Conservation (phyloP, 371 early-diverging fungal species). For the Synchytrium microbalum region DNA sequence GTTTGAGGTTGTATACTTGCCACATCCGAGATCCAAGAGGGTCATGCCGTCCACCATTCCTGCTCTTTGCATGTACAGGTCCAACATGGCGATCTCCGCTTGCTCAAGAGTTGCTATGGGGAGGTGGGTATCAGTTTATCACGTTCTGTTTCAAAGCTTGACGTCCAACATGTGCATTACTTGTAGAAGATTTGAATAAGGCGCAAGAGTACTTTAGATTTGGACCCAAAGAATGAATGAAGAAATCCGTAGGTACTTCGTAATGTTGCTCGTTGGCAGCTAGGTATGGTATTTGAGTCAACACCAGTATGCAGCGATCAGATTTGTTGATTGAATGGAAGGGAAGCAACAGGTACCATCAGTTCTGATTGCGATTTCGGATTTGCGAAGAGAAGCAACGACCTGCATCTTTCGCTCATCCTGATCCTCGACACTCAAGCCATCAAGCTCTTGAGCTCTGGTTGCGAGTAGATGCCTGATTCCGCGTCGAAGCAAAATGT, state of each 20-base stretch:
- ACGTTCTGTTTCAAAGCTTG: conserved; percentile 26
- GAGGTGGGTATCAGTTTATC: conserved; percentile 12
- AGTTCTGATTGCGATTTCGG: too few relatives aligned
- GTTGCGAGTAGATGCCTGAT: too few relatives aligned
- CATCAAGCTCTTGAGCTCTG: too few relatives aligned
- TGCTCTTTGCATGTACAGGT: conserved; percentile 42
- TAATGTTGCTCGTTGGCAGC: conserved; percentile 16
- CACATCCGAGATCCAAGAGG: conserved; percentile 54
- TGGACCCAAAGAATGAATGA: conserved; percentile 36
- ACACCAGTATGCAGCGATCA: too few relatives aligned
- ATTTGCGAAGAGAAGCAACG: too few relatives aligned
- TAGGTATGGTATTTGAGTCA: too few relatives aligned
- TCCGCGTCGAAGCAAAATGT: too few relatives aligned
- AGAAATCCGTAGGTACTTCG: conserved; percentile 39
- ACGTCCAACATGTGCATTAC: too few relatives aligned
- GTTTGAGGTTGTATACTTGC: conserved; percentile 58
- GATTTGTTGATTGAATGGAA: too few relatives aligned
- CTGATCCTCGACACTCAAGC: too few relatives aligned
- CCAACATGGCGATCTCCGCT: conserved; percentile 54
- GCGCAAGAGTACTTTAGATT: conserved; percentile 53
- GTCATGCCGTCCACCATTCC: conserved; percentile 41
- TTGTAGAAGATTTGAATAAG: conserved; percentile 39
- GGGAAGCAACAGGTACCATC: too few relatives aligned
- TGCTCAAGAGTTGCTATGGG: conserved; percentile 35
- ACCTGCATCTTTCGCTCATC: too few relatives aligned